Base-by-base conservation (phyloP, 352 stramenopile species). In the Labyrinthula sp. region DNA sequence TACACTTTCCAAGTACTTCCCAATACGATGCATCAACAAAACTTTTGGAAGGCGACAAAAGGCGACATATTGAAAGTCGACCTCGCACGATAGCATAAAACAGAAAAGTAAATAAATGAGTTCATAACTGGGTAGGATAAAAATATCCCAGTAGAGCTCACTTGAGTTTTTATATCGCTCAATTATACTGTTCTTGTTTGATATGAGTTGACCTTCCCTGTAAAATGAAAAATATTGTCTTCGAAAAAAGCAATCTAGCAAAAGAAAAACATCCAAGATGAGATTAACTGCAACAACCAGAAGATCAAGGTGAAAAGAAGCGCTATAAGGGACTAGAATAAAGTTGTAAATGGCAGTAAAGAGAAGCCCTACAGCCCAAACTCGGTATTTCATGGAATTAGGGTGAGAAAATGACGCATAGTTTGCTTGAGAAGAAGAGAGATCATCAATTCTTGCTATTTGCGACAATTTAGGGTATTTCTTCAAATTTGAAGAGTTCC, bases 361-460 rank as follows among this genome's bases (percentile, higher is more conserved):
- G 3, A 54, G 35, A 21, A 49, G 37, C 9, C 7, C 4, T 0
- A 54, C 12, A 30, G 46, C 45, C 45, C 45, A 54, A 3, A 18
- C 12, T 3, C 45, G 33, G 14, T 38, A 28, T 20, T 22, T 12
- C 0, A 6, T 14, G 5, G 45, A 54, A 12, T 54, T 38, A 2
- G 45, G 45, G 36, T 54, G 45, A 10, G 35, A 15, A 35, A 35
- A 54, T 1, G 34, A 50, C 0, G 34, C n/a, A 30, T 54, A 54
- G n/a, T 54, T 38, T 2, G 45, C 35, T 24, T 54, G 45, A 10
- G 35, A 15, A 35, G 35, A 54, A 1, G 34, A 50, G 0, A 28
- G 12, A 30, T 54, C 46, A 17, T 54, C 45, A 25, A 41, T 50
- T 17, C 45, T 54, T 3, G 45, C 49, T 22, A 54, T 56, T 2